These are phyloP conservation scores for Plasmodium adleri DNA, from an alignment of 169 alveolate genomes.

Conservation along the genomic window DNA sequence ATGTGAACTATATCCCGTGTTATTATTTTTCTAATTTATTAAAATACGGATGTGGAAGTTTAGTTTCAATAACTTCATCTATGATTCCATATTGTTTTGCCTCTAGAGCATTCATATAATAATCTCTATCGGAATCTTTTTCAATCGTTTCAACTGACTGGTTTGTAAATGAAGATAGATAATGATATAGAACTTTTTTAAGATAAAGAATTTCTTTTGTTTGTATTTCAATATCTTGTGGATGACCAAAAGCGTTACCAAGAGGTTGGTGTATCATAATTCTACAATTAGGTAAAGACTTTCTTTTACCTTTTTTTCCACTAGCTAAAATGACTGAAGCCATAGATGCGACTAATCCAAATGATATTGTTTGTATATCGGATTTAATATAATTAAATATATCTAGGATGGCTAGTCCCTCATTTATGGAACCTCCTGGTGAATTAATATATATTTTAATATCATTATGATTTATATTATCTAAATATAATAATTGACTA, in stretches of 20 bases:
- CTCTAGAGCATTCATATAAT: conserved; percentile 89
- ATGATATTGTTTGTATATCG: conserved; percentile 87
- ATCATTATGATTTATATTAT: conserved; percentile 82
- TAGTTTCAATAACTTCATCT: conserved; percentile 81
- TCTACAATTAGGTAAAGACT: conserved; percentile 89
- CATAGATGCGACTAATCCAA: conserved; percentile 92
- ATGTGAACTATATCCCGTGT: not conserved
- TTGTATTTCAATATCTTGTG: conserved; percentile 91
- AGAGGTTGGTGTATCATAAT: conserved; percentile 92
- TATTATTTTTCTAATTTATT: not conserved
- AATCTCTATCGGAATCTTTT: conserved; percentile 87
- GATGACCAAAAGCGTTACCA: conserved; percentile 91
- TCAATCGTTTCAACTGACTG: conserved; percentile 80
- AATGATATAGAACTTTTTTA: conserved; percentile 85
- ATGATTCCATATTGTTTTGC: conserved; percentile 89
- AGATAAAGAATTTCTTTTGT: conserved; percentile 89
- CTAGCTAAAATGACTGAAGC: conserved; percentile 90
- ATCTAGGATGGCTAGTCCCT: conserved; percentile 90
- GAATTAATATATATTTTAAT: conserved; percentile 89
- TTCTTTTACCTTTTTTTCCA: conserved; percentile 90
- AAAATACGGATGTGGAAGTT: conserved; percentile 70
- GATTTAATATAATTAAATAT: conserved; percentile 85
- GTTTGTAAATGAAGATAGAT: conserved; percentile 87
- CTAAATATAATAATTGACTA: conserved; percentile 85
- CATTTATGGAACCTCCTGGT: conserved; percentile 91